Evolutionary conservation across 306 rosid genomes (phyloP), one percentile per base, ranked within the genome.

Genomic region (Quillaja saponaria): DNA sequence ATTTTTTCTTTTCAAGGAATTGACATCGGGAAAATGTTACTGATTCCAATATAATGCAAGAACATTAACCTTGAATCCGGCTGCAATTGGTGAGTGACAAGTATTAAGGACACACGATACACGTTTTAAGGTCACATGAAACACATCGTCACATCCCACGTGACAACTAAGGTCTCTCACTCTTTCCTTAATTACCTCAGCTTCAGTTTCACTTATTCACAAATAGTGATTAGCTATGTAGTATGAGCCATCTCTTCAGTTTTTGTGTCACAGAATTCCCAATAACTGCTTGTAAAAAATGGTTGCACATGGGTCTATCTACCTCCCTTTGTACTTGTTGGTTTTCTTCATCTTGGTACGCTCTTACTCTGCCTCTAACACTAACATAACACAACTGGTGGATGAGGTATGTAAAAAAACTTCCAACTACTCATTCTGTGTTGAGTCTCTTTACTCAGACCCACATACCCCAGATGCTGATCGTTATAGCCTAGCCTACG

Each of bases 401-500:
- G 13, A 44, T 7, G 42, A 61, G 28, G 78, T 76, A 11, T 83
- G 85, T 53, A 50, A 37, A 39, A 48, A 53, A 52, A 76, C 81
- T 28, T 64, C 83, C 34, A 71, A 81, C 33, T 80, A 73, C 83
- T 17, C 81, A 38, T 76, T 83, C 72, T 83, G 83, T 45, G 73
- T 71, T 37, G 48, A 68, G 44, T 55, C 88, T 28, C 75, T 83
- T 6, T 73, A 59, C 62, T 66, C 66, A 21, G 81, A 79, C 41
- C 78, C 76, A 0, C 76, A 72, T 0, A 60, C 78, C 8, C 69
- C 78, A 2, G 13, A 51, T 3, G 65, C 81, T 13, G 82, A 76
- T 21, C 17, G 28, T 12, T 76, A 70, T 34, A 75, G 54, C 7
- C 79, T 83, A 1, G 88, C 82, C 46, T n/a, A 62, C 58, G 33